Evolutionary conservation across 192 early-diverging fungal species (phyloP), one percentile per base, ranked within the genome.

Genomic region (Backusella morwellensis): DNA sequence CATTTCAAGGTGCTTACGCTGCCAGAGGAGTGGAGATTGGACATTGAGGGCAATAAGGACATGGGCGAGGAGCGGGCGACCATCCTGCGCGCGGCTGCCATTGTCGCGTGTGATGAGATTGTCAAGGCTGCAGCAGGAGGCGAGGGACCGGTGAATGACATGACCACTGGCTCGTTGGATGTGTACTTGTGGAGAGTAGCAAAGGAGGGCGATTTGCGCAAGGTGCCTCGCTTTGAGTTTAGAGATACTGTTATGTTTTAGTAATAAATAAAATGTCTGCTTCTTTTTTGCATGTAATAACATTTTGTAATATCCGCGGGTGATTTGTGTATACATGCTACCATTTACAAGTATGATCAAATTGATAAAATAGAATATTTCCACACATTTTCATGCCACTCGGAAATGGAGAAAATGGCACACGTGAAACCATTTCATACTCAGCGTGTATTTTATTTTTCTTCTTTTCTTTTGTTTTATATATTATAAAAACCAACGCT

Each of bases 141-240:
- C 77, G 78, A 86, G 36, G 82, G 79, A 2, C 72, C 78, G 0
- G 75, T 81, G 1, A 54, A 69, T 19, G 81, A 86, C 21, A 85
- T 88, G 66, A 79, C 68, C 6, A 72, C 84, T 15, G 82, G 85
- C 9, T 88, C 85, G 32, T 73, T 95, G 76, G 92, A 91, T 83
- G 85, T 86, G 19, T 95, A 92, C 74, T 84, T 92, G 50, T 93
- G 92, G 93, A 80, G 87, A n/a, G 80, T 93, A 34, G 93, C 90
- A 29, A 95, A 95, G 63, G 92, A 89, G 6, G 83, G 87, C 0
- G 88, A 89, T 6, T 86, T 91, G 70, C 86, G 91, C 23, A 81
- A 81, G 38, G 75, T 90, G 3, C 80, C 66, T 21, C 86, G 93
- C 15, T 82, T 93, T 44, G 83, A 88, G 6, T 90, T 80, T 79